Evolutionary conservation across 2,329 filamentous ascomycete species (phyloP), one percentile per base, ranked within the genome.

Genomic region (Colletotrichum tropicale): DNA sequence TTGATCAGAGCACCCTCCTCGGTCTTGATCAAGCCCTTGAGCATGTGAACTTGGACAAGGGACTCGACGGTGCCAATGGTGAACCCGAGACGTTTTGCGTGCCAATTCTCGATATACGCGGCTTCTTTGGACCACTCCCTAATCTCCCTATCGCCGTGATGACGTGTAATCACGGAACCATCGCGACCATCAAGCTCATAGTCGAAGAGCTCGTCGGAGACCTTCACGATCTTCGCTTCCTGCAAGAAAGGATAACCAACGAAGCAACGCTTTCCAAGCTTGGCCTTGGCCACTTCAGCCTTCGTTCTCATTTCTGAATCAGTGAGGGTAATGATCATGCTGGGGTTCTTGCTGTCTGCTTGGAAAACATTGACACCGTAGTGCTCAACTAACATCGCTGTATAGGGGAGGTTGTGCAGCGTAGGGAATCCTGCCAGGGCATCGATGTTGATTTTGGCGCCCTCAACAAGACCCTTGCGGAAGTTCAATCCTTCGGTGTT

Each of bases 341-440:
- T 99, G 84, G 98, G 96, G 81, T 98, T 98, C 66, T 95, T 93
- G 83, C 96, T 98, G 79, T 98, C 97, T 80, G 96, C 93, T 82
- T 98, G 96, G 87, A 99, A 99, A 38, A 99, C 95, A 77, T 93
- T 97, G 76, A 99, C 95, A 4, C 96, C 96, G 79, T 98, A 98
- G 10, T 93, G 95, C 64, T 86, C 83, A 10, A 87, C 81, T 24
- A 98, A 88, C 72, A 92, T 90, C 3, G 95, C 97, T 76, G 92
- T 93, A 83, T 97, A 96, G 1, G 95, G 94, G 55, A 99, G 86
- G 3, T 94, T 97, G 78, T 96, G 94, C 80, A 99, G 86, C 78
- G 94, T 97, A 8, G 97, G 97, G 83, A 99, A 99, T 6, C 97
- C 97, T 73, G 97, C 96, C 77, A 98, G 86, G n/a, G 97, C 96